These are phyloP conservation scores for Cinnamomum chago DNA, from an alignment of 164 flowering plant species.

Conservation along the genomic window DNA sequence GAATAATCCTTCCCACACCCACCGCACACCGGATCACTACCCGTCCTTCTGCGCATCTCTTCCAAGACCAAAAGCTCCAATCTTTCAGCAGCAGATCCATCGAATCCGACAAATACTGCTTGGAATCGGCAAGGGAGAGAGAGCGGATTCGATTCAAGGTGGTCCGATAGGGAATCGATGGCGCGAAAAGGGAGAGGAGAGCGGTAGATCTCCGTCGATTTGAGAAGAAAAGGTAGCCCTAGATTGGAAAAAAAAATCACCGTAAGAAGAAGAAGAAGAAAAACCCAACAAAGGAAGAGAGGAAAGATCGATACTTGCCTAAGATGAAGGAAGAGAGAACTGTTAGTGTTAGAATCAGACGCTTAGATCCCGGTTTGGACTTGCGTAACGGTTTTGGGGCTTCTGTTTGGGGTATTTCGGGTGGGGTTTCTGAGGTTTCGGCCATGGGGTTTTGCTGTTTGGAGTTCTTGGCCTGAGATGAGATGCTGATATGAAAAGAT, in stretches of 20 bases:
- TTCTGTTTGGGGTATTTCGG: slow-evolving; percentile 27
- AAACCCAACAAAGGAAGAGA: neutral
- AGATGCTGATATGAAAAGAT: neutral
- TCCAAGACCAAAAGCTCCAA: slow-evolving; percentile 36
- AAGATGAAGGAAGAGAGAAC: slow-evolving; percentile 72
- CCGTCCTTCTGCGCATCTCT: slow-evolving; percentile 31
- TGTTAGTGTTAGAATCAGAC: slow-evolving; percentile 55
- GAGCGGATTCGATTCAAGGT: slow-evolving; percentile 40
- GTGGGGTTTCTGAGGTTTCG: slow-evolving; percentile 13
- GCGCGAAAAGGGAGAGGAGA: slow-evolving; percentile 75
- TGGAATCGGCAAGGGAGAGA: slow-evolving; percentile 68
- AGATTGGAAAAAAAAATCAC: slow-evolving; percentile 1
- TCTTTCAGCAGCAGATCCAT: slow-evolving; percentile 16
- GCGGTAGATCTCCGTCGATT: slow-evolving; percentile 82
- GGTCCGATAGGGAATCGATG: slow-evolving; percentile 51
- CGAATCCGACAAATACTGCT: slow-evolving; percentile 43
- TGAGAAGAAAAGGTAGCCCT: slow-evolving; percentile 76
- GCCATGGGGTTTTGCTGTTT: slow-evolving; percentile 12
- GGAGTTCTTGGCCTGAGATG: neutral
- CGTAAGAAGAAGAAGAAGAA: neutral
- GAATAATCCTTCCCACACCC: slow-evolving; percentile 41
- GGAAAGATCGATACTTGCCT: slow-evolving; percentile 31
- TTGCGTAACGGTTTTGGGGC: slow-evolving; percentile 42
- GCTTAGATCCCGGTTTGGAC: slow-evolving; percentile 73
- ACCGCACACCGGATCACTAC: slow-evolving; percentile 37